Evolutionary conservation across 2,329 filamentous ascomycete genomes (phyloP).

Genomic region (Botrytis elliptica): DNA sequence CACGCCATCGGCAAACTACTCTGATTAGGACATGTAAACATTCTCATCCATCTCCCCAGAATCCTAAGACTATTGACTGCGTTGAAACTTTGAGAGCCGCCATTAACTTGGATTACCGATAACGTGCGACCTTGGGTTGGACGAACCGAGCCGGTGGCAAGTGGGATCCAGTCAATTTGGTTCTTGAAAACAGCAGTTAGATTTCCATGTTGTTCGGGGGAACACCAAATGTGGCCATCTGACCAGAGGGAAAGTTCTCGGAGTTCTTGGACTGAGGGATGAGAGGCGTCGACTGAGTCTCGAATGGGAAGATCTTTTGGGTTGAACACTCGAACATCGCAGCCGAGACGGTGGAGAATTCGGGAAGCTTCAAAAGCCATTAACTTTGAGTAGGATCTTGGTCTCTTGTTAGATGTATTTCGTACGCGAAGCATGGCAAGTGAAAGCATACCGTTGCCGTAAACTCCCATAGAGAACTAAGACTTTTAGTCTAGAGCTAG

Average conservation of each 20-base stretch:
- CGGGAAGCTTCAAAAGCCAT: conserved; percentile 59
- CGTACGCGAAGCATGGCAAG: background rate
- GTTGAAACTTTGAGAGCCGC: conserved; percentile 67
- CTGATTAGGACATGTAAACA: conserved; percentile 67
- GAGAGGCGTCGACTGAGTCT: conserved; percentile 53
- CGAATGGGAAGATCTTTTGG: conserved; percentile 60
- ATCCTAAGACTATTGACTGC: conserved; percentile 64
- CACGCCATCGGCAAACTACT: conserved; percentile 62
- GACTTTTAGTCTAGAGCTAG: conserved; percentile 48
- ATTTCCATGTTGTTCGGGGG: conserved; percentile 66
- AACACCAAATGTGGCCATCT: conserved; percentile 65
- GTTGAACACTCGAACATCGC: conserved; percentile 63
- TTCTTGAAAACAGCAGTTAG: conserved; percentile 68
- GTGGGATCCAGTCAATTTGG: conserved; percentile 69
- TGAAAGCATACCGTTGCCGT: conserved; percentile 40
- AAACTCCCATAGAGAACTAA: conserved; percentile 62
- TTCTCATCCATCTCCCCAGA: conserved; percentile 67
- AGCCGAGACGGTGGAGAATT: conserved; percentile 63
- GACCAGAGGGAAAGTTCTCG: conserved; percentile 61
- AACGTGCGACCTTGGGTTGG: conserved; percentile 66
- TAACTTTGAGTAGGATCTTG: conserved; percentile 57
- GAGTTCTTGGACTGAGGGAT: conserved; percentile 62
- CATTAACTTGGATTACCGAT: conserved; percentile 60
- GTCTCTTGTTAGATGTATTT: background rate
- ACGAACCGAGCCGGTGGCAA: conserved; percentile 59